Conservation (phyloP, 139 green algal genomes). For the Coelastrella sp. region DNA sequence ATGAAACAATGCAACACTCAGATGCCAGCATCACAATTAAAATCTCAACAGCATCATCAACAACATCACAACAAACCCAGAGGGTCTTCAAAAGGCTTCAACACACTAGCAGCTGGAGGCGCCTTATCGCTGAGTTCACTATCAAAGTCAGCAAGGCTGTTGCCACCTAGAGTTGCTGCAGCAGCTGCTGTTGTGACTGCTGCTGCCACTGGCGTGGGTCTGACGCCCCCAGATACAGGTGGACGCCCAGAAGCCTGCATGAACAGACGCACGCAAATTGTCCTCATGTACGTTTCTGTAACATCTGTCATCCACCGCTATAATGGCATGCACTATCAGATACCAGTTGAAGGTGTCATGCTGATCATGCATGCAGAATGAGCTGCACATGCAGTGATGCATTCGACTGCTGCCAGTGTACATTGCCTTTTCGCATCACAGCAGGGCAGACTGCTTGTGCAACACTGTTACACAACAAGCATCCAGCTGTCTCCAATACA, state of each 20-base stretch:
- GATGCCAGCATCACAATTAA: background rate
- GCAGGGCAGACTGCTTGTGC: too few relatives aligned
- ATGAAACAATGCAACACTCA: too few relatives aligned
- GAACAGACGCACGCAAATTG: background rate
- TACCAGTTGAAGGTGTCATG: too few relatives aligned
- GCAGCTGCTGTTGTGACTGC: slow-evolving; percentile 12
- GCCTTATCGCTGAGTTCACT: slow-evolving; percentile 25
- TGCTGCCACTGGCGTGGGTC: slow-evolving; percentile 3
- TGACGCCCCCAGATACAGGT: background rate
- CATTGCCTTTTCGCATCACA: too few relatives aligned
- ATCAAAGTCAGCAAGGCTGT: slow-evolving; percentile 34
- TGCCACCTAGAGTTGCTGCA: slow-evolving; percentile 1
- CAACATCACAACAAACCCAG: slow-evolving; percentile 11
- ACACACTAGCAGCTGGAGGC: slow-evolving; percentile 2
- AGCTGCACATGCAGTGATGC: too few relatives aligned
- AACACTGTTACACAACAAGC: too few relatives aligned
- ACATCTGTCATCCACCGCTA: too few relatives aligned
- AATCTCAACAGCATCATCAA: background rate
- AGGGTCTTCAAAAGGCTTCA: slow-evolving; percentile 41
- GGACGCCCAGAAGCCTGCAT: slow-evolving; percentile 8
- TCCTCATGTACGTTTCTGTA: background rate
- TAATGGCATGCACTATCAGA: too few relatives aligned
- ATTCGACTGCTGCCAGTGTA: too few relatives aligned
- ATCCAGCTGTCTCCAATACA: too few relatives aligned
- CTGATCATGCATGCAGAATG: too few relatives aligned